These are phyloP conservation scores for Conticribra guillardii DNA, from an alignment of 108 stramenopile species.

Conservation along the genomic window DNA sequence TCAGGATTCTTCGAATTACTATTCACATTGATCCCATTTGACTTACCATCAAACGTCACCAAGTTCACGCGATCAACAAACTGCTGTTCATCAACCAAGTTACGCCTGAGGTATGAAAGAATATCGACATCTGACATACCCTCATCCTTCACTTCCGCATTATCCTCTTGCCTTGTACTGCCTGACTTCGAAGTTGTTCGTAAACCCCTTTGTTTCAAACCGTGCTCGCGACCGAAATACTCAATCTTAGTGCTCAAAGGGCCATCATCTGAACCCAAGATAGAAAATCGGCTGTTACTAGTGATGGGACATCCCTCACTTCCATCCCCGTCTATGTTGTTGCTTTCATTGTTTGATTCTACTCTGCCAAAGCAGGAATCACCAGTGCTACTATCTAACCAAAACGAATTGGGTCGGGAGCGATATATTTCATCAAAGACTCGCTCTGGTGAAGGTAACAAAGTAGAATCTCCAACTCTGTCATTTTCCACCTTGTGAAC, in stretches of 20 bases:
- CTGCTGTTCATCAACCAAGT: constrained; percentile 14
- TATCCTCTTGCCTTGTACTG: not conserved
- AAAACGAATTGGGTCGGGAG: constrained; percentile 53
- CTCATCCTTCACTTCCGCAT: not conserved
- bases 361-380: not conserved
- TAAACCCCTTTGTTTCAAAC: constrained; percentile 27
- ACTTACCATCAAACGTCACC: constrained; percentile 18
- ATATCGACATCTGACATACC: constrained; percentile 29
- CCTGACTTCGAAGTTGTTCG: constrained; percentile 16
- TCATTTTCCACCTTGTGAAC: constrained; percentile 41
- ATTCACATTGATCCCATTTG: no score
- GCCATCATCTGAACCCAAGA: constrained; percentile 55
- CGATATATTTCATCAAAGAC: constrained; percentile 53
- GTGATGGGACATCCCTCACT: constrained; percentile 41
- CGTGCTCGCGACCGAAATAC: constrained; percentile 53
- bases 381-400: constrained; percentile 72
- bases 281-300: constrained; percentile 49
- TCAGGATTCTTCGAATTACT: not conserved
- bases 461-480: not conserved
- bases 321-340: constrained; percentile 26
- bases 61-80: constrained; percentile 19
- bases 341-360: constrained; percentile 2
- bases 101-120: constrained; percentile 33
- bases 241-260: constrained; percentile 50
- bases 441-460: constrained; percentile 33